phyloP scores from a whole-genome alignment of 1,284 basidiomycete species.

The Ganoderma meredithae region DNA sequence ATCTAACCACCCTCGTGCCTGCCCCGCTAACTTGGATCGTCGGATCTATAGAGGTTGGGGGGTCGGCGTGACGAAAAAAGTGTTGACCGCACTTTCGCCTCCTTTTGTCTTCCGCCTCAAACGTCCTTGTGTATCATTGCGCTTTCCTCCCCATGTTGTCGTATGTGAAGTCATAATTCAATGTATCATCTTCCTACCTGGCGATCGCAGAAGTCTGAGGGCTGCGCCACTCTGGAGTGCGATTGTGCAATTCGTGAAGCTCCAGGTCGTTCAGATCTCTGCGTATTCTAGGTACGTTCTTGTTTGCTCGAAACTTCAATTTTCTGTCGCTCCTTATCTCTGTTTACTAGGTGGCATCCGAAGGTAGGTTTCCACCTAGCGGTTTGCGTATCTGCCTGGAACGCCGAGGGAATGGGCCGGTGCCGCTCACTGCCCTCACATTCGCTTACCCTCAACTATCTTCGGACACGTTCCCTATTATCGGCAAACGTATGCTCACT shows the following conservation, averaged over 20 bases:
- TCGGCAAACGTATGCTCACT: too few relatives aligned
- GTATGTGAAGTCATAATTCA: slow-evolving; percentile 35
- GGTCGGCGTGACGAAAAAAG: slow-evolving; percentile 37
- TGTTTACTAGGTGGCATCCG: neutral
- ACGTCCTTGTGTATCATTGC: slow-evolving; percentile 24
- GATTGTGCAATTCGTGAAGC: neutral
- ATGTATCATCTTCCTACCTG: slow-evolving; percentile 25
- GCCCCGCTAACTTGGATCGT: slow-evolving; percentile 12
- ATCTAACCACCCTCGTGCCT: neutral
- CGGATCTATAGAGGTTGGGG: slow-evolving; percentile 45
- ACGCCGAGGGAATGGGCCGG: too few relatives aligned
- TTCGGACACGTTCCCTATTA: too few relatives aligned
- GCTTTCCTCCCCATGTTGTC: slow-evolving; percentile 29
- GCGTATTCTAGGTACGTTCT: neutral
- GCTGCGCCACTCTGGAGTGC: neutral
- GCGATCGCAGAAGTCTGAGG: neutral
- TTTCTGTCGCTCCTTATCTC: neutral
- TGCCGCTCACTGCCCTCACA: too few relatives aligned
- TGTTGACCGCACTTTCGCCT: slow-evolving; percentile 18
- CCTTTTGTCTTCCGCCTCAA: neutral
- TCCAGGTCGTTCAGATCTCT: neutral
- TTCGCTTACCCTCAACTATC: too few relatives aligned
- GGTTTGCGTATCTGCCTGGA: too few relatives aligned
- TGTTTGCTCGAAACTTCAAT: neutral
- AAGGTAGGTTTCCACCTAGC: neutral